Percentiles rank a stretch among this genome's conserved stretches.
These are phyloP conservation scores for Ulmus americana DNA, from an alignment of 331 rosid species.

Conservation along the genomic window DNA sequence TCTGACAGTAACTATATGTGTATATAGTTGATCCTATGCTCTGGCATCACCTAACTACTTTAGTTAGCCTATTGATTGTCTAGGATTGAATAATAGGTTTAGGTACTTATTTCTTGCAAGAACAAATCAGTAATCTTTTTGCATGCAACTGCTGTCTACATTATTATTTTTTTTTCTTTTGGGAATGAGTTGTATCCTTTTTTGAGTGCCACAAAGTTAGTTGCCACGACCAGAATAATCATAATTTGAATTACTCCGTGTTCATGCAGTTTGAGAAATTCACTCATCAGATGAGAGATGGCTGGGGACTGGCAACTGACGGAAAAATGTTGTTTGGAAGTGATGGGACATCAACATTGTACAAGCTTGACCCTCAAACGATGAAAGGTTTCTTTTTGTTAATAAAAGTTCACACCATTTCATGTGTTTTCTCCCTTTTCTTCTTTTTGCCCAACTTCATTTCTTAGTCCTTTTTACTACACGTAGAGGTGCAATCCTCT, in stretches of 20 bases:
- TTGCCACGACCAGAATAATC: slow-evolving; percentile 4
- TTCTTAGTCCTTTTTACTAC: neutral
- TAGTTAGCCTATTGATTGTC: neutral
- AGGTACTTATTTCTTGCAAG: neutral
- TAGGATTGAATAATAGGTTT: neutral
- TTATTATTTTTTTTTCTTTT: neutral
- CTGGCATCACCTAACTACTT: neutral
- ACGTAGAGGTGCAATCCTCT: neutral
- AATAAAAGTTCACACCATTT: neutral
- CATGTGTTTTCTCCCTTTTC: neutral
- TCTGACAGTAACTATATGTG: neutral
- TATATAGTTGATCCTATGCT: neutral
- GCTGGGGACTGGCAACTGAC: slow-evolving; percentile 97
- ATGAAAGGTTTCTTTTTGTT: slow-evolving; percentile 44
- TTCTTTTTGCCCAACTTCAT: neutral
- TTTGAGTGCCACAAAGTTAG: neutral
- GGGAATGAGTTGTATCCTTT: neutral
- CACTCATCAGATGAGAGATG: slow-evolving; percentile 74
- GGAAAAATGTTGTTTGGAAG: slow-evolving; percentile 80
- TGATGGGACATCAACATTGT: slow-evolving; percentile 78
- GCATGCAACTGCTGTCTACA: neutral
- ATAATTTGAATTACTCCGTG: slow-evolving; percentile 12
- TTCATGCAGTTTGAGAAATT: slow-evolving; percentile 48
- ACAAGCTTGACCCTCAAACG: slow-evolving; percentile 58
- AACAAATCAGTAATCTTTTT: neutral